Conservation (phyloP, 2,329 filamentous ascomycete species). For the Fusarium acutatum region DNA sequence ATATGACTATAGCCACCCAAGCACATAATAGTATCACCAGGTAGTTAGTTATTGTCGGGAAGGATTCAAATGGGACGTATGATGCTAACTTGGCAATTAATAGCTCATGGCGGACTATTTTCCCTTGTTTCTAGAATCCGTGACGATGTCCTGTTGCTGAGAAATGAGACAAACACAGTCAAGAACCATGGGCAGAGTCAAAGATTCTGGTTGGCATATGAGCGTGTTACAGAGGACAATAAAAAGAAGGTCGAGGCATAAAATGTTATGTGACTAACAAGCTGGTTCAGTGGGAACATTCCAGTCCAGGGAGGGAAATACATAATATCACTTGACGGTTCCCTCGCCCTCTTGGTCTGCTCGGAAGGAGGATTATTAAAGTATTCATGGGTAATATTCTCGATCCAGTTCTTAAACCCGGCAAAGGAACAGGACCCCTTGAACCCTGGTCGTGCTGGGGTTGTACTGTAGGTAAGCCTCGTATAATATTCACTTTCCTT, state of each 20-base stretch:
- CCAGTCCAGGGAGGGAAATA: neutral
- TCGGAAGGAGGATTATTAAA: constrained; percentile 12
- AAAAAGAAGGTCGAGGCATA: neutral
- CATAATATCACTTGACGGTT: neutral
- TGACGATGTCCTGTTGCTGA: neutral
- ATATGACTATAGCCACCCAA: neutral
- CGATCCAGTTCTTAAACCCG: constrained; percentile 11
- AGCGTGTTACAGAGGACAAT: neutral
- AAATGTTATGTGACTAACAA: neutral
- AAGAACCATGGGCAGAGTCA: neutral
- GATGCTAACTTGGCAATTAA: neutral
- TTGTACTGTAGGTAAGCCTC: neutral
- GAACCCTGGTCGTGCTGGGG: neutral
- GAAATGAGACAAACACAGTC: constrained; percentile 1
- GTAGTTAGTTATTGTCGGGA: neutral
- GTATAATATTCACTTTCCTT: constrained; percentile 15
- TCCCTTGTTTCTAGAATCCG: neutral
- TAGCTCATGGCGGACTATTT: neutral
- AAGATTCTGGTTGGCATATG: neutral
- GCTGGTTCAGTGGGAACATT: neutral
- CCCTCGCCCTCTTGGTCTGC: neutral
- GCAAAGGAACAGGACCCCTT: neutral
- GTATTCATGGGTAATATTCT: constrained; percentile 17
- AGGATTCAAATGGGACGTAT: neutral
- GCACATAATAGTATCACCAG: neutral